Base-by-base conservation (phyloP, 257 asterid genomes). In the Penstemon davidsonii region DNA sequence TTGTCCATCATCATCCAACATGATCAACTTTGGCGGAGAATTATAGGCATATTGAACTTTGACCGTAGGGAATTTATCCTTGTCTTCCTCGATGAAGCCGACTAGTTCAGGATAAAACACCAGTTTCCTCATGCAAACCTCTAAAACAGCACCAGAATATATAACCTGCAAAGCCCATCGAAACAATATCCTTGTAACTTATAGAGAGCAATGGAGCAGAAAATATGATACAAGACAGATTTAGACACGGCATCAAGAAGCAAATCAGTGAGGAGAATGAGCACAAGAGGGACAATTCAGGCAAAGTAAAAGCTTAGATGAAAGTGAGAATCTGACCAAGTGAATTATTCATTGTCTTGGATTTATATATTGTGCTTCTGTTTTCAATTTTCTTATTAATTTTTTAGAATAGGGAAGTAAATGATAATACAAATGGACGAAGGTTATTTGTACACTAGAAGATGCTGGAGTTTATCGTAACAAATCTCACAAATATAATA, bases 121-220 rank as follows among this genome's bases (percentile, higher is more conserved):
- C 71, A 92, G 82, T 72, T 90, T 92, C 83, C 98, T 86, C 98
- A 90, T 92, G 90, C 98, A 92, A 64, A 88, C 98, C 86, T 90
- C 95, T 67, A 92, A 66, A 62, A 84, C 78, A 25, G 93, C 96
- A 40, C 97, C 95, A 64, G 96, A 80, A 75, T 92, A 92, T 39
- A 81, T 60, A 69, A 90, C 81, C 96, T 89, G 85, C 70, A 76
- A 56, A 42, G 45, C 57, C 43, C 51, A 58, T 62, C 18, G 40
- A 49, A 75, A 65, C 47, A 64, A 55, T 5, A 53, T 41, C 5
- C 10, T 19, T 53, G 42, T 43, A 3, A 8, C 38, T 39, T 37
- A 9, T 12, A 53, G 13, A 53, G 13, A 53, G 6, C 52, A 52
- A 9, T 38, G 15, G 4, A 18, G 44, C 4, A 42, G 18, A 15